These are phyloP conservation scores for Oenanthe sinensis DNA, from an alignment of 129 eudicot species.

Conservation along the genomic window DNA sequence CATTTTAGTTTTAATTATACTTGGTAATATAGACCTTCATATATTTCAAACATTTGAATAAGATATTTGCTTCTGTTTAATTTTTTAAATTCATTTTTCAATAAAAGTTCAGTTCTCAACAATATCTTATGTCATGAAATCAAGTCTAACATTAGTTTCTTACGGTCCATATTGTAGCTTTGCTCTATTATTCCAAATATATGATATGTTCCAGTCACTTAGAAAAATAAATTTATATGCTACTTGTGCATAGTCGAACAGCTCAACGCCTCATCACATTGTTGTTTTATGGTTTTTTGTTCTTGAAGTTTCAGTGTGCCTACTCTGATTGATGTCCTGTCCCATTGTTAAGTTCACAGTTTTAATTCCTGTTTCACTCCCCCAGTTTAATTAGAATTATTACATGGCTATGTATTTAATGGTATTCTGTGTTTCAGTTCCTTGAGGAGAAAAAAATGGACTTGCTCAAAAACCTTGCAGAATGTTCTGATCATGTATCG, in stretches of 20 bases:
- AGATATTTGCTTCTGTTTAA: not conserved
- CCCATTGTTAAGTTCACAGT: not conserved
- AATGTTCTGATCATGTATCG: slow-evolving; percentile 40
- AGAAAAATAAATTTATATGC: not conserved
- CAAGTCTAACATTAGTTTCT: not conserved
- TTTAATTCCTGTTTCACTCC: not conserved
- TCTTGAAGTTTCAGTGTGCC: not conserved
- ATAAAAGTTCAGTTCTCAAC: not conserved
- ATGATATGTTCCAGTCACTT: not conserved
- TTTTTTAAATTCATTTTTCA: not conserved
- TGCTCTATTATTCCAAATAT: not conserved
- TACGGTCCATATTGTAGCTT: not conserved
- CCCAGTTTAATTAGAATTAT: not conserved
- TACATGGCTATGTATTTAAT: not conserved
- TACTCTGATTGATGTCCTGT: not conserved
- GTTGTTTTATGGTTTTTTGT: not conserved
- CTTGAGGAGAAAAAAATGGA: slow-evolving; percentile 49
- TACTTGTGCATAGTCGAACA: not conserved
- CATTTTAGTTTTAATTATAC: not conserved
- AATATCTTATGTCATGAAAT: no score
- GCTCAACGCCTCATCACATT: not conserved
- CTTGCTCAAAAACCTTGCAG: slow-evolving; percentile 61
- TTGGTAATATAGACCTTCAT: not conserved
- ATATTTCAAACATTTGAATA: not conserved
- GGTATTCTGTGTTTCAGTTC: slow-evolving; percentile 26